Conservation (phyloP, 78 protist genomes). For the Isochrysis galbana region DNA sequence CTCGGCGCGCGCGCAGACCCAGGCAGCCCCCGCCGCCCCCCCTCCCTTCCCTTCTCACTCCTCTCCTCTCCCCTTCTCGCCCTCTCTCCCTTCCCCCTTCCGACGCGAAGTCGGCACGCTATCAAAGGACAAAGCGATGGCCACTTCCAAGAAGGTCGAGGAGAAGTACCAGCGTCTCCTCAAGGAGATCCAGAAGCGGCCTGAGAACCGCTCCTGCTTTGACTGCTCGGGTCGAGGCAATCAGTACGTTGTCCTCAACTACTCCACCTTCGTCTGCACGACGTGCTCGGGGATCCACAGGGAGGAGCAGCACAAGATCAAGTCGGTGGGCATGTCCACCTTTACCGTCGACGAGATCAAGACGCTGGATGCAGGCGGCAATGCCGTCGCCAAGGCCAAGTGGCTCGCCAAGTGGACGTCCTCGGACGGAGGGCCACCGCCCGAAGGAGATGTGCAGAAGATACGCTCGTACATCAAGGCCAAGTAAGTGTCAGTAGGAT, state of each 20-base stretch:
- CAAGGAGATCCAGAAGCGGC: background rate
- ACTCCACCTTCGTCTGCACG: background rate
- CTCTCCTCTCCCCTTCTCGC: too few relatives aligned
- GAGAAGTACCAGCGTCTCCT: background rate
- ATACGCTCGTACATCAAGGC: background rate
- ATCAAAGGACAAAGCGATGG: too few relatives aligned
- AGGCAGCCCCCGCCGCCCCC: too few relatives aligned
- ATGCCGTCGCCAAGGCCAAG: background rate
- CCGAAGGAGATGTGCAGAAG: background rate
- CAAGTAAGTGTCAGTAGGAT: background rate
- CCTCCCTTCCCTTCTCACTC: too few relatives aligned
- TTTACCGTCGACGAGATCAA: constrained; percentile 16
- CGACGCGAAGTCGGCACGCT: too few relatives aligned
- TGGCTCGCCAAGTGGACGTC: background rate
- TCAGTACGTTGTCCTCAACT: constrained; percentile 28
- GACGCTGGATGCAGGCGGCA: constrained; percentile 2
- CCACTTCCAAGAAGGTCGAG: background rate
- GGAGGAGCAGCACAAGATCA: background rate
- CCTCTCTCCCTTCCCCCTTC: too few relatives aligned
- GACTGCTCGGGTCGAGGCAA: background rate
- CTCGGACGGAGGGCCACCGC: background rate
- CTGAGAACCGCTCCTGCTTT: background rate
- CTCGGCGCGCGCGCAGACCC: too few relatives aligned
- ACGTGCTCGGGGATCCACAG: constrained; percentile 25
- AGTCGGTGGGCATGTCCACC: constrained; percentile 16